Conservation (phyloP, 2,329 filamentous ascomycete species). For the Ophiocordyceps camponoti-saundersi region DNA sequence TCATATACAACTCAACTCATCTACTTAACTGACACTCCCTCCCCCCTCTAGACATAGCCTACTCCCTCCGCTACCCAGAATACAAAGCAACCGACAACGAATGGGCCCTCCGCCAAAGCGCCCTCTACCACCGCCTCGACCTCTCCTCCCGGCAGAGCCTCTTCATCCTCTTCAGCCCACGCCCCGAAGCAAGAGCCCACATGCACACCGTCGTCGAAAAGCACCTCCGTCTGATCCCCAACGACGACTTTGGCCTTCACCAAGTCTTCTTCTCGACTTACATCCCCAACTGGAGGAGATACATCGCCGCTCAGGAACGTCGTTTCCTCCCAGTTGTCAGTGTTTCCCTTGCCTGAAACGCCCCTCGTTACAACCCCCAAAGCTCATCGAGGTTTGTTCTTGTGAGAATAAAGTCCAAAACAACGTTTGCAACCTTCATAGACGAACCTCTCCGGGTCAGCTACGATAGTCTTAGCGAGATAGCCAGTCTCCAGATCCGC, state of each 20-base stretch:
- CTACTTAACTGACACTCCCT: neutral
- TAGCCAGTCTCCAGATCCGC: neutral
- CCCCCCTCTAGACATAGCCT: neutral
- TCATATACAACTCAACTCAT: neutral
- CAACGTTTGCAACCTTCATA: neutral
- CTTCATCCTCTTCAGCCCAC: neutral
- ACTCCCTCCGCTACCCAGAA: neutral
- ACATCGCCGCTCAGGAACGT: neutral
- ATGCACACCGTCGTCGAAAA: neutral
- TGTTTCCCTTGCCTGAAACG: neutral
- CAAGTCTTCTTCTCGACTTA: neutral
- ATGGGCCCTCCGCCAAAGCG: neutral
- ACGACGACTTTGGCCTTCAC: neutral
- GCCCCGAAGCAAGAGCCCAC: neutral
- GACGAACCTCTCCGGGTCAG: neutral
- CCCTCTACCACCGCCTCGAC: neutral
- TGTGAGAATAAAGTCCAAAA: neutral
- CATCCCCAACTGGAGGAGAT: neutral
- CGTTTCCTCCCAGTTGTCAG: neutral
- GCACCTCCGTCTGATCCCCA: neutral
- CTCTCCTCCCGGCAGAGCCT: neutral
- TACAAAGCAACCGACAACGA: neutral
- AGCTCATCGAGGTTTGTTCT: no score
- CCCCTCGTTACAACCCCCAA: neutral
- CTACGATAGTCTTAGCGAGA: neutral